Percentiles rank a stretch among this genome's conserved stretches.
Evolutionary conservation across 495 filamentous ascomycete species (phyloP).

Genomic region (Rhypophila decipiens): DNA sequence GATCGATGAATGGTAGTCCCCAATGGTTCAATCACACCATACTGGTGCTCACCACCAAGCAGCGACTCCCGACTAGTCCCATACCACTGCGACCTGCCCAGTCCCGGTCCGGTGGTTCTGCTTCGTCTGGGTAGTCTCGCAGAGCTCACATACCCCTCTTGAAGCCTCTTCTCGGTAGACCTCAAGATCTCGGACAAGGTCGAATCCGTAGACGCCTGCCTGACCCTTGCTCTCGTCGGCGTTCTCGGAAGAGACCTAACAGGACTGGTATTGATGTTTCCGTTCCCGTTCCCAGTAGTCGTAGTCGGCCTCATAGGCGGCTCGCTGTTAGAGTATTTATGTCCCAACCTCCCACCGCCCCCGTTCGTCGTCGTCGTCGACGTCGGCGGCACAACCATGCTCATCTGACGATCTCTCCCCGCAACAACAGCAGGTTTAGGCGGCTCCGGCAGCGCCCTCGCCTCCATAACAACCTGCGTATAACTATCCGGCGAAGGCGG

Average conservation of each 20-base stretch:
- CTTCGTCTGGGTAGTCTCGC: slow-evolving; percentile 1
- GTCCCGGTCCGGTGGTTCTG: neutral
- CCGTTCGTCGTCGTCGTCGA: no score
- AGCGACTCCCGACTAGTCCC: neutral
- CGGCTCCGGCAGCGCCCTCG: slow-evolving; percentile 9
- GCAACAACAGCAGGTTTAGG: slow-evolving; percentile 13
- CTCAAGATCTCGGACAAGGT: slow-evolving; percentile 35
- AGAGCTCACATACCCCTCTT: slow-evolving; percentile 18
- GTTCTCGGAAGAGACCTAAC: slow-evolving; percentile 11
- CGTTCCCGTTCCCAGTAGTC: neutral
- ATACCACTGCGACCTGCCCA: neutral
- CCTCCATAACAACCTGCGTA: neutral
- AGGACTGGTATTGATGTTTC: neutral
- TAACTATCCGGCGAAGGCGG: neutral
- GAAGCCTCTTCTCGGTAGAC: slow-evolving; percentile 37
- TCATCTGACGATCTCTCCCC: no score
- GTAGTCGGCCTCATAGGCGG: neutral
- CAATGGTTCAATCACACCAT: neutral
- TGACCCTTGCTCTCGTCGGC: slow-evolving; percentile 12
- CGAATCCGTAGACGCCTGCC: slow-evolving; percentile 31
- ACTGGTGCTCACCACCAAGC: neutral
- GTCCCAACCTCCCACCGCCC: neutral
- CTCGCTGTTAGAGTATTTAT: slow-evolving; percentile 1
- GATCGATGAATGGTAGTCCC: neutral
- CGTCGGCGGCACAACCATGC: no score